Percentiles rank a stretch among this genome's conserved stretches.
These are phyloP conservation scores for Spathaspora sp. DNA, from an alignment of 1,139 yeast species.

Conservation along the genomic window DNA sequence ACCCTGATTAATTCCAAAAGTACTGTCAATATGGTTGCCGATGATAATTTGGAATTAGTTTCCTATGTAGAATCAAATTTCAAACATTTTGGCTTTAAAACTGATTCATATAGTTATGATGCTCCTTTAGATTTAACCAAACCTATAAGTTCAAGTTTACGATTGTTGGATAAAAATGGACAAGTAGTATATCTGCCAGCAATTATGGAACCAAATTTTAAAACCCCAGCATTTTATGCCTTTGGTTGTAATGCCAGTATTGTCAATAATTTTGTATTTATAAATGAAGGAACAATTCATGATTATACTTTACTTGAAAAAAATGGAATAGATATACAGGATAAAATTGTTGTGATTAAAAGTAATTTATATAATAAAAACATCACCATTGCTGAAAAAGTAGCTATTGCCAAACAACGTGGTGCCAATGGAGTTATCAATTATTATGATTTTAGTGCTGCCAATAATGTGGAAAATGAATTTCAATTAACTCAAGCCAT, in stretches of 20 bases:
- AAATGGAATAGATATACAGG: slow-evolving; percentile 20
- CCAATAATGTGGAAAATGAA: slow-evolving; percentile 7
- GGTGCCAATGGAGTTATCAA: slow-evolving; percentile 33
- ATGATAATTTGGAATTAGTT: slow-evolving; percentile 28
- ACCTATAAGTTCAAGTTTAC: slow-evolving; percentile 28
- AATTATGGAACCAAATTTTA: slow-evolving; percentile 25
- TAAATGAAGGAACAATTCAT: slow-evolving; percentile 28
- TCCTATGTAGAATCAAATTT: slow-evolving; percentile 27
- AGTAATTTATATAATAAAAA: slow-evolving; percentile 11
- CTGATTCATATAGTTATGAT: slow-evolving; percentile 19
- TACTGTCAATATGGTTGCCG: slow-evolving; percentile 24
- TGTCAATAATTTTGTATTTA: slow-evolving; percentile 28
- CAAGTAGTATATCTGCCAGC: slow-evolving; percentile 26
- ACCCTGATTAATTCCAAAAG: slow-evolving; percentile 18
- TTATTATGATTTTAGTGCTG: slow-evolving; percentile 20
- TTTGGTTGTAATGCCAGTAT: slow-evolving; percentile 31
- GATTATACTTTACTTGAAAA: slow-evolving; percentile 28
- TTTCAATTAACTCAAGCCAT: slow-evolving; percentile 10
- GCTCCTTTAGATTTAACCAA: slow-evolving; percentile 18
- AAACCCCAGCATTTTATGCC: slow-evolving; percentile 39
- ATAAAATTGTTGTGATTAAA: slow-evolving; percentile 33
- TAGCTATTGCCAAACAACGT: slow-evolving; percentile 25
- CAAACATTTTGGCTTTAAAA: slow-evolving; percentile 27
- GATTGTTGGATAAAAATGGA: slow-evolving; percentile 23
- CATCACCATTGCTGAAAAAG: slow-evolving; percentile 25